phyloP scores from a whole-genome alignment of 768 basidiomycete genomes.

The Steccherinum ochraceum region DNA sequence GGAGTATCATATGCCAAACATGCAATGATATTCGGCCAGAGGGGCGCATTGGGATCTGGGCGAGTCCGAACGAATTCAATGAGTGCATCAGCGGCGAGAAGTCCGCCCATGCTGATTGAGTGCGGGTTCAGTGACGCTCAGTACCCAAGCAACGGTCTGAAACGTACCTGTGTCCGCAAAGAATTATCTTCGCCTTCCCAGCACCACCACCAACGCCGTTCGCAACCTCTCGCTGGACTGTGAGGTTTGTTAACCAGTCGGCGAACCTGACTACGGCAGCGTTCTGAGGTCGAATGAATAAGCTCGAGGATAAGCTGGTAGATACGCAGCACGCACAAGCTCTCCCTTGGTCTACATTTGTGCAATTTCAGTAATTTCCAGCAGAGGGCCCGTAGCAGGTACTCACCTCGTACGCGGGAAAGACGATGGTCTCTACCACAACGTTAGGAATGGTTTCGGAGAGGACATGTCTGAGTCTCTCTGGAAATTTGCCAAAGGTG shows the following conservation, averaged over 20 bases:
- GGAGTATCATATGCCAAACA: conserved; percentile 89
- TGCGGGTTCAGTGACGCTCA: background rate
- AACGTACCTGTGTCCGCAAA: conserved; percentile 83
- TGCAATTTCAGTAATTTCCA: conserved; percentile 1
- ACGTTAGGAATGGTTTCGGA: conserved; percentile 53
- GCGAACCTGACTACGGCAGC: conserved; percentile 81
- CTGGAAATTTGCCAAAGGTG: conserved; percentile 75
- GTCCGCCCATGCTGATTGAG: conserved; percentile 76
- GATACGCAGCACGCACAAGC: conserved; percentile 54
- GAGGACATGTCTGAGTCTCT: conserved; percentile 71
- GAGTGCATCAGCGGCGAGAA: conserved; percentile 81
- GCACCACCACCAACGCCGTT: conserved; percentile 72
- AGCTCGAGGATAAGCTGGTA: conserved; percentile 8
- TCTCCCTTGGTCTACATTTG: conserved; percentile 76
- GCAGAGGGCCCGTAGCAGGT: background rate
- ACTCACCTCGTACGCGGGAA: conserved; percentile 83
- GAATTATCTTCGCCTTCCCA: conserved; percentile 65
- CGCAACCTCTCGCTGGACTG: conserved; percentile 78
- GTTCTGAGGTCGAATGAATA: conserved; percentile 40
- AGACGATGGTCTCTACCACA: conserved; percentile 68
- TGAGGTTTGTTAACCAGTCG: conserved; percentile 88
- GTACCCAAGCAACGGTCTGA: background rate
- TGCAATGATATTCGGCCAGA: conserved; percentile 88
- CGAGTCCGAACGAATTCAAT: conserved; percentile 64
- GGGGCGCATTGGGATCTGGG: conserved; percentile 54